A percentile compares a stretch with the other conserved stretches of the same genome.
Conservation (phyloP, 2,329 filamentous ascomycete genomes). For the Seiridium cupressi region DNA sequence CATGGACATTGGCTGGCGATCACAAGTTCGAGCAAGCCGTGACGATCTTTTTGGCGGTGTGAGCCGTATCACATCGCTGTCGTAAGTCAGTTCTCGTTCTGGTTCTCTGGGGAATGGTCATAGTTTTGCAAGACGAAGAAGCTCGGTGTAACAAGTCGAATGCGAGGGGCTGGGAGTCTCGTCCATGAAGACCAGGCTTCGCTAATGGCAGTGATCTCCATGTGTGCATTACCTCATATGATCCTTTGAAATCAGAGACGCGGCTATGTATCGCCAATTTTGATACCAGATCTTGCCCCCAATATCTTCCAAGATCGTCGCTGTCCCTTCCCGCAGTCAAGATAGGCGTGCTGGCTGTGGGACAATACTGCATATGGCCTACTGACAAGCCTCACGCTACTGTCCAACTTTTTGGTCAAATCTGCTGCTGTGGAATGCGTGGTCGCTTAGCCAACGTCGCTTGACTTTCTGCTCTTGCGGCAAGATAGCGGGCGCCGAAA, state of each 20-base stretch:
- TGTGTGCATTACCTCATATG: neutral
- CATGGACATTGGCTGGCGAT: neutral
- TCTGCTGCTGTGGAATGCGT: neutral
- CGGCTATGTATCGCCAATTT: neutral
- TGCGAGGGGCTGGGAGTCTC: neutral
- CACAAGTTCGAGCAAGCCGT: neutral
- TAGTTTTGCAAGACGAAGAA: neutral
- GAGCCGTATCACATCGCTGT: too few species aligned
- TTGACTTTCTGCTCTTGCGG: neutral
- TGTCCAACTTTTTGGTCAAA: too few species aligned
- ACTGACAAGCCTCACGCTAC: too few species aligned
- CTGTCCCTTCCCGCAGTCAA: neutral
- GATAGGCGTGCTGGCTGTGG: too few species aligned
- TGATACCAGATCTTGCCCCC: constrained; percentile 6
- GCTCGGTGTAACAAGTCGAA: neutral
- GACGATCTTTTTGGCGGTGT: neutral
- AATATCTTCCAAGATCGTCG: neutral
- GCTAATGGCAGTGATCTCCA: neutral
- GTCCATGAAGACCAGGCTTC: neutral
- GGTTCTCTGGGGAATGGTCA: neutral
- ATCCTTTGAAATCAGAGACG: neutral
- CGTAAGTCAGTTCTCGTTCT: too few species aligned
- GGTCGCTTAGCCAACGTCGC: neutral
- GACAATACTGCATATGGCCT: too few species aligned
- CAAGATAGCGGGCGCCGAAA: neutral